These are phyloP conservation scores for Podaxis rugospora DNA, from an alignment of 768 basidiomycete genomes.

Conservation along the genomic window DNA sequence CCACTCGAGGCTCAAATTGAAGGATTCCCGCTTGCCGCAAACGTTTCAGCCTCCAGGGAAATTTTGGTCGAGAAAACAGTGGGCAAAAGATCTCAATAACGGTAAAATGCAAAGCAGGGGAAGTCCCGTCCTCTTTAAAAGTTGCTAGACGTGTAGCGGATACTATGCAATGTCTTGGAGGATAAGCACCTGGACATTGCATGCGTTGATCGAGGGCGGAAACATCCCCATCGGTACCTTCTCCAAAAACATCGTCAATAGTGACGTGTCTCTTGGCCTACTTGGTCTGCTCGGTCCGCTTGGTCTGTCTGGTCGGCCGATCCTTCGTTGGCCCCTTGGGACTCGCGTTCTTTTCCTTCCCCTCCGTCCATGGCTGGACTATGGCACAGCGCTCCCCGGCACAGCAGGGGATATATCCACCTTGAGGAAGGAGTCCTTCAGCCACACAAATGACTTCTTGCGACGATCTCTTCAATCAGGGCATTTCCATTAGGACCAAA, in stretches of 20 bases:
- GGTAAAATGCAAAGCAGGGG: no score
- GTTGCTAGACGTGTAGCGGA: neutral
- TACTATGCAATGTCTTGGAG: neutral
- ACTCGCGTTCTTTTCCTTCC: neutral
- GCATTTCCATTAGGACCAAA: neutral
- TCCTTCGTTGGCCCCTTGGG: neutral
- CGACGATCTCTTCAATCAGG: neutral
- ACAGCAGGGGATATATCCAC: neutral
- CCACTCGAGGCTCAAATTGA: no score
- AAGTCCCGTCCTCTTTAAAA: neutral
- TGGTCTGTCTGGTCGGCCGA: neutral
- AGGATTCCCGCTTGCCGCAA: no score
- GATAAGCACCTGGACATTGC: neutral
- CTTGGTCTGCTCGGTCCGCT: neutral
- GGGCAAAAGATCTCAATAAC: no score
- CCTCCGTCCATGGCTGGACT: neutral
- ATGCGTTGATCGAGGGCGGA: neutral
- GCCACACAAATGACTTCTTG: neutral
- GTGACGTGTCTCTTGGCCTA: neutral
- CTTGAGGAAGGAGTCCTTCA: neutral
- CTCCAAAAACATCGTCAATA: neutral
- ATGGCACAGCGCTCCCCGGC: neutral
- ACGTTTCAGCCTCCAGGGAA: no score
- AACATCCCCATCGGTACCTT: neutral
- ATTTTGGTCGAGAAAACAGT: no score